phyloP scores from a whole-genome alignment of 306 rosid genomes.

The Dalbergia cochinchinensis region DNA sequence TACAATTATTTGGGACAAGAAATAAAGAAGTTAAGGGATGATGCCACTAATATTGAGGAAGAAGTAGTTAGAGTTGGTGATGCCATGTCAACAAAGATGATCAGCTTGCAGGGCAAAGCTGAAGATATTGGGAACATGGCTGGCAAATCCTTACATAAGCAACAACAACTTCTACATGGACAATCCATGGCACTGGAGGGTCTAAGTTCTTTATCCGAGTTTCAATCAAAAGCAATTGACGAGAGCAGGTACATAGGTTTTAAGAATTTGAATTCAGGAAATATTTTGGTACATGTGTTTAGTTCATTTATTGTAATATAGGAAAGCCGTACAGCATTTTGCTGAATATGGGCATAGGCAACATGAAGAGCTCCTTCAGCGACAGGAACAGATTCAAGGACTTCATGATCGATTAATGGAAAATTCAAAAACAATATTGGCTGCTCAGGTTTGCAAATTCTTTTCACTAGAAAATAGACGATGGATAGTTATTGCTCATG shows the following conservation, averaged over 20 bases:
- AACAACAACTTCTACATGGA: slow-evolving; percentile 73
- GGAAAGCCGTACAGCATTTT: slow-evolving; percentile 62
- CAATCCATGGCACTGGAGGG: slow-evolving; percentile 74
- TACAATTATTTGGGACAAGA: slow-evolving; percentile 63
- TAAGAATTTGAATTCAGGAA: neutral
- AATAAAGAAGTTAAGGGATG: slow-evolving; percentile 63
- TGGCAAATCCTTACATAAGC: slow-evolving; percentile 77
- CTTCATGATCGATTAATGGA: slow-evolving; percentile 80
- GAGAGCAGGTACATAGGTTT: slow-evolving; percentile 72
- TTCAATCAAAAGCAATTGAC: slow-evolving; percentile 75
- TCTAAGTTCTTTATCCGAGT: slow-evolving; percentile 62
- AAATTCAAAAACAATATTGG: slow-evolving; percentile 70
- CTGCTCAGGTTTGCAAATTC: slow-evolving; percentile 68
- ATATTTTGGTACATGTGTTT: neutral
- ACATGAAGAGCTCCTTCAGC: slow-evolving; percentile 74
- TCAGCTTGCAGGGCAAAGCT: slow-evolving; percentile 65
- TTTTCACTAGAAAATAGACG: neutral
- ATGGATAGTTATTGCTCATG: neutral
- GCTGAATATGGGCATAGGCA: slow-evolving; percentile 71
- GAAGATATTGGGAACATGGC: slow-evolving; percentile 77
- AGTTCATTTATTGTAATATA: slow-evolving; percentile 36
- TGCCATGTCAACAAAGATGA: slow-evolving; percentile 67
- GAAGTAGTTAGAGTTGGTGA: slow-evolving; percentile 73
- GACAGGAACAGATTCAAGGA: slow-evolving; percentile 64
- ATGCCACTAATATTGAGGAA: slow-evolving; percentile 65